Evolutionary conservation across 257 asterid genomes (phyloP), one percentile per base, ranked within the genome.

Genomic region (Solanum chmielewskii): DNA sequence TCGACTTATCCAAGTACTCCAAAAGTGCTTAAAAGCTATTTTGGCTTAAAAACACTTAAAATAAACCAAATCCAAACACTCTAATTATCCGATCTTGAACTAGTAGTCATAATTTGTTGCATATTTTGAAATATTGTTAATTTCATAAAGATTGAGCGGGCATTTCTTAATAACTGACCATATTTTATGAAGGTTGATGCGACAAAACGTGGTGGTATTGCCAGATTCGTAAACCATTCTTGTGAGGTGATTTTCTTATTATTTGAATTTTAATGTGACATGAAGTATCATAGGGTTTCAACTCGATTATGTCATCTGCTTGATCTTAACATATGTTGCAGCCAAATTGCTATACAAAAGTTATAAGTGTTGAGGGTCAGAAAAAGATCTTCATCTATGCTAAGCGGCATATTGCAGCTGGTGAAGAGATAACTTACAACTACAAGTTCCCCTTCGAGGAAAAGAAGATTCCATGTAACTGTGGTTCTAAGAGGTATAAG

Each of bases 321-420:
- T 86, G 77, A 91, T 69, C 56, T 87, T 74, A 25, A 71, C 25
- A 21, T 59, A 42, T 89, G 16, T 66, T 91, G 90, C 94, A 97
- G 99, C 99, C 99, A 80, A 97, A 97, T 91, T 97, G 99, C 95
- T 97, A 97, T 89, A 95, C 99, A 27, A 97, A 97, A 93, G 98
- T 97, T 91, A 97, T 97, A 85, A 96, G 95, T 90, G 98, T 97
- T 84, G 99, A 97, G 91, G 99, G 99, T 76, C 92, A 97, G 91
- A 97, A 97, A 88, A 97, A 95, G 94, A 97, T 97, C 78, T 97
- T 97, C 92, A 95, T 97, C 88, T 97, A 97, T 86, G 97, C 99
- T 42, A 97, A 97, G 92, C 95, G 99, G 75, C 98, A 95, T 75
- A 97, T 97, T 86, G 88, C 95, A 86, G 94, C 97, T 88, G 99